Base-by-base conservation (phyloP, 331 rosid genomes). In the Rosa hybrid region DNA sequence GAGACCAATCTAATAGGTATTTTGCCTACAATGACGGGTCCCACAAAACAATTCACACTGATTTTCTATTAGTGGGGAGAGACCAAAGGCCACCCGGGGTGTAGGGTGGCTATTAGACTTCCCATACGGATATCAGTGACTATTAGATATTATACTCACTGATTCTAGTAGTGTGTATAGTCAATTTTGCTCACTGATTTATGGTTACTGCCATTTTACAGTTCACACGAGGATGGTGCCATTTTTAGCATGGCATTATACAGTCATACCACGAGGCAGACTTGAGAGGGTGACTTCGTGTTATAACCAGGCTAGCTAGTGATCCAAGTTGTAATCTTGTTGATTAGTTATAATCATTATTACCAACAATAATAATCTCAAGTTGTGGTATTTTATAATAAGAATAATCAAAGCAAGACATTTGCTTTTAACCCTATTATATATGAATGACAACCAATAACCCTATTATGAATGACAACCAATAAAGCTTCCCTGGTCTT, bases 151-250 rank as follows among this genome's bases (percentile, higher is more conserved):
- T 27, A 27, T 27, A 27, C 30, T 27, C 30, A 27, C 30, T 27
- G 30, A 27, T 27, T 27, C 30, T 27, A 27, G 30, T 27, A 27
- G 30, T 27, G 30, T 27, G 30, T 27, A 27, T 27, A 27, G 30
- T 27, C 30, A 27, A 27, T 27, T 27, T 27, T 27, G 30, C 30
- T 27, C 30, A 27, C 30, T 27, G 30, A 27, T 27, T 27, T 27
- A 27, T 27, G 30, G 30, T 25, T 5, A 62, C 18, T 25, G 39
- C 45, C 45, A 65, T 6, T 65, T 34, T 27, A 27, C 45, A 13
- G 9, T 64, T 65, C 71, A 65, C 45, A 65, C 45, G n/a, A 30
- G 20, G 70, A 64, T 64, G 17, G 68, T 62, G 69, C 69, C 69
- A 27, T 27, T 63, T 23, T 63, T 63, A 42, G 41, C 17, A 64